Base-by-base conservation (phyloP, 208 protist genomes). In the Trypanosoma cruzi region DNA sequence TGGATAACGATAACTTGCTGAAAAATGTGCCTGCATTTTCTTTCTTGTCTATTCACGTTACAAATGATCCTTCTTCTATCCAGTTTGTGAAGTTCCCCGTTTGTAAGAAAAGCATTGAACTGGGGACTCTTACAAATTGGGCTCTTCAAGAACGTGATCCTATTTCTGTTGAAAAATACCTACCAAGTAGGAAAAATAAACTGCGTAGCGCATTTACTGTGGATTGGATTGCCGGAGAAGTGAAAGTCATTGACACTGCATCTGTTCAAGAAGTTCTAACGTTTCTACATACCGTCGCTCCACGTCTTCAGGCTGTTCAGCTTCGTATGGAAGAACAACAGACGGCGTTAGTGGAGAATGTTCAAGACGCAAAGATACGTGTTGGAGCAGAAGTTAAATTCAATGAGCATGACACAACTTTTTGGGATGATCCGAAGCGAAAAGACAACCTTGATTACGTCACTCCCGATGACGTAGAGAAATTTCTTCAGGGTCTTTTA, bases 311-410 rank as follows among this genome's bases (percentile, higher is more conserved):
- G 63, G 82, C 89, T 10, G 61, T 95, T 18, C 93, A 97, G 61
- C n/a, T 94, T 3, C 79, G 79, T 26, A 94, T 97, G 87, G 86
- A 94, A 57, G 86, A 86, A 37, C 89, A 97, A 55, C 89, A 97
- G 67, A 82, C 68, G 22, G 71, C 78, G 26, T 67, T 92, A 42
- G 68, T 62, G 1, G 78, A 85, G 6, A 75, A 92, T 34, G 67
- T 97, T 29, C 87, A 94, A 60, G 80, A 89, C 20, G 68, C 96
- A 6, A 81, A 84, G 16, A 73, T 96, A 42, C 89, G 91, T 28
- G 72, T 89, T 32, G 90, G 91, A 18, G 69, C 79, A 8, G 79
- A 77, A 0, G 55, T 96, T 55, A 94, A 92, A 68, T 94, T 85
- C 64, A 96, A 96, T 74, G 75, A 84, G 0, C 80, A 80, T 61